Conservation (phyloP, 352 stramenopile species). For the Pythium aristosporum region DNA sequence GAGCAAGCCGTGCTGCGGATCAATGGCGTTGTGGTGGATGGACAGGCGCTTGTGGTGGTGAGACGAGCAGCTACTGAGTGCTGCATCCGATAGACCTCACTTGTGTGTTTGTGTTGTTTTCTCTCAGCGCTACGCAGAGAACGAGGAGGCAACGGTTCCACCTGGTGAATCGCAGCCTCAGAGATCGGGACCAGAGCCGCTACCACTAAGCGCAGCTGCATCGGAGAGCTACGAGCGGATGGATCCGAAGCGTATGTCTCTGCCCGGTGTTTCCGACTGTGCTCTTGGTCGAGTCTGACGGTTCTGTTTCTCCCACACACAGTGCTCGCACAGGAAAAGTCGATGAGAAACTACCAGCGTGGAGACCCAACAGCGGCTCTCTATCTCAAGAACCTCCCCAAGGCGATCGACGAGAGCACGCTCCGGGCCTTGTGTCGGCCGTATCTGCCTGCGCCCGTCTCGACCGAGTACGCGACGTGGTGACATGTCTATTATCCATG, state of each 20-base stretch:
- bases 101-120: neutral
- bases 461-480: constrained; percentile 28
- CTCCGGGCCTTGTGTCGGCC: constrained; percentile 7
- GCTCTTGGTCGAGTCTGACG: neutral
- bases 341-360: constrained; percentile 67
- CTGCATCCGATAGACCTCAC: neutral
- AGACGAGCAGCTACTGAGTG: neutral
- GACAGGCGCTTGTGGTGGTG: constrained; percentile 51
- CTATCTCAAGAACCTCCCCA: constrained; percentile 85
- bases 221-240: constrained; percentile 5
- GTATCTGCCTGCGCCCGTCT: constrained; percentile 2
- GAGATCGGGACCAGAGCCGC: neutral
- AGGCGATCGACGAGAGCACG: constrained; percentile 33
- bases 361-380: constrained; percentile 54
- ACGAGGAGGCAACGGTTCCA: neutral
- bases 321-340: constrained; percentile 48
- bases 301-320: neutral
- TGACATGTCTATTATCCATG: neutral
- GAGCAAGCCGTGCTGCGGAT: constrained; percentile 39
- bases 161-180: neutral
- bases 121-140: neutral
- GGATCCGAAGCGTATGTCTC: constrained; percentile 4
- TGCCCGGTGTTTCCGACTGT: neutral
- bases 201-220: neutral
- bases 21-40: constrained; percentile 54